Percentiles rank a stretch among this genome's conserved stretches.
These are phyloP conservation scores for Fusarium longipes DNA, from an alignment of 2,329 filamentous ascomycete species.

Conservation along the genomic window DNA sequence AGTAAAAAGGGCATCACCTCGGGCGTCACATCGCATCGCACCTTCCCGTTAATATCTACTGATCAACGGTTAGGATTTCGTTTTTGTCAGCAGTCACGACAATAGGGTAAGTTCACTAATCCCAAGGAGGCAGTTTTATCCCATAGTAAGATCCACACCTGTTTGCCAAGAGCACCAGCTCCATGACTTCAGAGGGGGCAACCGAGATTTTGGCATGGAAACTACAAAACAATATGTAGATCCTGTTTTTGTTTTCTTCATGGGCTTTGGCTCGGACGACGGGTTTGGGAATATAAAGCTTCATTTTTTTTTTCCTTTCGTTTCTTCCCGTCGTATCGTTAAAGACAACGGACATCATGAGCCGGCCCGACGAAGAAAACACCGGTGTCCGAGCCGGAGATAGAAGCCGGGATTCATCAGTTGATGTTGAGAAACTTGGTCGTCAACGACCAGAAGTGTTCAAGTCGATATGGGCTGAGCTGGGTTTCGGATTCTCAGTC, in stretches of 20 bases:
- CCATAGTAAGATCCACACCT: slow-evolving; percentile 11
- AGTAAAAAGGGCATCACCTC: slow-evolving; percentile 8
- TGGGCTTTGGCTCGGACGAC: neutral
- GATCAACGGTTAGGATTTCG: neutral
- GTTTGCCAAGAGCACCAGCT: slow-evolving; percentile 2
- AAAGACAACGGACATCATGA: slow-evolving; percentile 14
- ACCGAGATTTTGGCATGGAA: slow-evolving; percentile 16
- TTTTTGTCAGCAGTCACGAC: slow-evolving; percentile 22
- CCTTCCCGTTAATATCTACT: neutral
- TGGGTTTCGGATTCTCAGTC: slow-evolving; percentile 41
- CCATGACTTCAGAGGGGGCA: slow-evolving; percentile 18
- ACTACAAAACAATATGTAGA: slow-evolving; percentile 18
- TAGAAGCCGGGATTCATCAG: slow-evolving; percentile 7
- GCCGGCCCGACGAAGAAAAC: slow-evolving; percentile 30
- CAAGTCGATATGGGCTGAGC: slow-evolving; percentile 40
- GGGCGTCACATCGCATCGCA: slow-evolving; percentile 18
- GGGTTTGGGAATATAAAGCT: neutral
- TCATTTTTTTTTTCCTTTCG: neutral
- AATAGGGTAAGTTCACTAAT: slow-evolving; percentile 4
- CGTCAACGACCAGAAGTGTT: slow-evolving; percentile 43
- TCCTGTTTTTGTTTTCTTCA: slow-evolving; percentile 1
- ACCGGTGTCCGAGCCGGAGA: slow-evolving; percentile 4
- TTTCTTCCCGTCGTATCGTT: neutral
- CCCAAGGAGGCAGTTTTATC: slow-evolving; percentile 25
- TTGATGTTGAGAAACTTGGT: slow-evolving; percentile 44